Base-by-base conservation (phyloP, 192 early-diverging fungal species). In the Backusella circina region DNA sequence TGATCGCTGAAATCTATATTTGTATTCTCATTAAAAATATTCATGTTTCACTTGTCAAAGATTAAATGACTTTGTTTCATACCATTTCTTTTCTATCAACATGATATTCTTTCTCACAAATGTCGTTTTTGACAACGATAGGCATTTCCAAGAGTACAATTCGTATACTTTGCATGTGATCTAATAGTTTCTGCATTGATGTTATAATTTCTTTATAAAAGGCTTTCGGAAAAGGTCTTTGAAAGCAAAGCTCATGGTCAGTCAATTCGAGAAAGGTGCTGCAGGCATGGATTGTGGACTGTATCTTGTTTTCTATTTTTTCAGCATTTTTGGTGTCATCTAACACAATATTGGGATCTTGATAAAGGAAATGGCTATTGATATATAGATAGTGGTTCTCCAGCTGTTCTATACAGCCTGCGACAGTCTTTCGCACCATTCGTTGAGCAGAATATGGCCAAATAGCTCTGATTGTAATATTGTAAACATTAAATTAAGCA, bases 371-470 rank as follows among this genome's bases (percentile, higher is more conserved):
- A 67, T 88, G 91, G 6, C 87, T 87, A 51, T 93, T 83, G 26
- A 95, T 51, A 71, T 89, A 88, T 26, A 88, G 85, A 75, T 90
- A 92, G 30, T 91, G 82, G 18, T 89, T 90, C n/a, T 82, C 86
- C 18, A 86, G 69, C 70, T 85, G 75, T 30, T 73, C 70, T 18
- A 88, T 86, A 1, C 82, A 67, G 15, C 73, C 28, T 0, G 83
- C 77, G 2, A 88, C 71, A 21, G 82, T 78, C 39, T 89, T 88
- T 21, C 92, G 86, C 38, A 93, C 76, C 5, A 89, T 85, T 28
- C 88, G 88, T 2, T 92, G 88, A 0, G 93, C 93, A n/a, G 92
- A 87, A 67, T 89, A 93, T 9, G 93, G 90, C 88, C 89, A 91
- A 36, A 91, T 77, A 75, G 86, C 82, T 80, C 86, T 80, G 18